These are phyloP conservation scores for Eimeria acervulina DNA, from an alignment of 169 alveolate genomes.

Conservation along the genomic window DNA sequence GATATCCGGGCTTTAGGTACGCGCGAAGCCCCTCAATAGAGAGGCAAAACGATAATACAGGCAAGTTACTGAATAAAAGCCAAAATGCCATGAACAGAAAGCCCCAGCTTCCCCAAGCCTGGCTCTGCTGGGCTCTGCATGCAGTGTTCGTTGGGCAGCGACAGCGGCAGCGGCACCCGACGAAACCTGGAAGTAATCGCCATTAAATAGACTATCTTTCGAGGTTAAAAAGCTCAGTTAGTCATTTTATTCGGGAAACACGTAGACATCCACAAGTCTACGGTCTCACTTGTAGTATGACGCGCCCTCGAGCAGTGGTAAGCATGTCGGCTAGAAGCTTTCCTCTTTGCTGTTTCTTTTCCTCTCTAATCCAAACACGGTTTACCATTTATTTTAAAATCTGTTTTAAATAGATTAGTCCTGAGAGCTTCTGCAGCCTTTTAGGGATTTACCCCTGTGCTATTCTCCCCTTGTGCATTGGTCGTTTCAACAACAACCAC, in stretches of 20 bases:
- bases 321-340: not conserved
- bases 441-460: no score
- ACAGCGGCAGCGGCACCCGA: not conserved
- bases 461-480: no score
- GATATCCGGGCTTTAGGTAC: not conserved
- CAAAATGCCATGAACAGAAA: slow-evolving; percentile 29
- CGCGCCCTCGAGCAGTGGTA: not conserved
- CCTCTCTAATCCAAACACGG: not conserved
- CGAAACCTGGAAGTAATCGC: not conserved
- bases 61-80: slow-evolving; percentile 10
- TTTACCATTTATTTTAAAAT: not conserved
- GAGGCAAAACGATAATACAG: not conserved
- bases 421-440: no score
- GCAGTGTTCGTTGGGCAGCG: slow-evolving; percentile 24
- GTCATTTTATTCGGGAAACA: not conserved
- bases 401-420: no score
- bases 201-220: not conserved
- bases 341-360: not conserved
- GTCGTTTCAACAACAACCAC: no score
- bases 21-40: not conserved
- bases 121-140: not conserved
- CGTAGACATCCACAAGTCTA: not conserved
- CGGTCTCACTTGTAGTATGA: not conserved
- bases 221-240: no score
- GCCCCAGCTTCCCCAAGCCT: not conserved